Conservation (phyloP, 257 asterid genomes). For the Solanum okadae region DNA sequence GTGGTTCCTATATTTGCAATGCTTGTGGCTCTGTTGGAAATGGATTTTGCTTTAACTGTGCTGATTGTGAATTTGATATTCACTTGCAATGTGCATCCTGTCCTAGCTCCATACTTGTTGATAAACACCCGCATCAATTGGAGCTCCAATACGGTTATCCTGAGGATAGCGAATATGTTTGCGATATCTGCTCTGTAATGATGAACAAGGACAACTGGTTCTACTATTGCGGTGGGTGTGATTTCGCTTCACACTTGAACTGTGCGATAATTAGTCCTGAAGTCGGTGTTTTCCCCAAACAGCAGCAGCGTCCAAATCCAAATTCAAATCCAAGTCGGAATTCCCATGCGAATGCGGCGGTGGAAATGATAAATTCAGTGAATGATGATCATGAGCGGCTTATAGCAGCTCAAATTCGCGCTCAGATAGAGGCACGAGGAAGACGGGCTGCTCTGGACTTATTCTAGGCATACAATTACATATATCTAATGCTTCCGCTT, state of each 20-base stretch:
- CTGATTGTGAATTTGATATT: slow-evolving; percentile 17
- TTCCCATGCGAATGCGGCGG: background rate
- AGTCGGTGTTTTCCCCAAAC: background rate
- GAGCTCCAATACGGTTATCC: slow-evolving; percentile 5
- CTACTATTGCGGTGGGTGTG: slow-evolving; percentile 15
- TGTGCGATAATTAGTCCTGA: background rate
- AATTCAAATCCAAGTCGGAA: background rate
- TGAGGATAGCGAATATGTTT: background rate
- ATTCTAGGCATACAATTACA: background rate
- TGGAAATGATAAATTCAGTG: background rate
- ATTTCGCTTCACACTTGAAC: slow-evolving; percentile 10
- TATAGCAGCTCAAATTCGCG: background rate
- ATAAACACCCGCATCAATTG: slow-evolving; percentile 11
- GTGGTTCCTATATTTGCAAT: slow-evolving; percentile 4
- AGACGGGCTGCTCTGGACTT: background rate
- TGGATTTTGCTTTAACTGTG: slow-evolving; percentile 13
- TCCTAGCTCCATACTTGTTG: background rate
- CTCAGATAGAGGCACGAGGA: background rate
- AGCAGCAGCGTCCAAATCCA: background rate
- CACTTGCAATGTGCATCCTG: slow-evolving; percentile 13
- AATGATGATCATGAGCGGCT: background rate
- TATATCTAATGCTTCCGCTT: background rate
- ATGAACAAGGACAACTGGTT: slow-evolving; percentile 5
- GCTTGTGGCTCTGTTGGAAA: slow-evolving; percentile 14
- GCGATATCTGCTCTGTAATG: background rate